Evolutionary conservation across 75 land plant species (phyloP).

Genomic region (Chamaecyparis obtusa): DNA sequence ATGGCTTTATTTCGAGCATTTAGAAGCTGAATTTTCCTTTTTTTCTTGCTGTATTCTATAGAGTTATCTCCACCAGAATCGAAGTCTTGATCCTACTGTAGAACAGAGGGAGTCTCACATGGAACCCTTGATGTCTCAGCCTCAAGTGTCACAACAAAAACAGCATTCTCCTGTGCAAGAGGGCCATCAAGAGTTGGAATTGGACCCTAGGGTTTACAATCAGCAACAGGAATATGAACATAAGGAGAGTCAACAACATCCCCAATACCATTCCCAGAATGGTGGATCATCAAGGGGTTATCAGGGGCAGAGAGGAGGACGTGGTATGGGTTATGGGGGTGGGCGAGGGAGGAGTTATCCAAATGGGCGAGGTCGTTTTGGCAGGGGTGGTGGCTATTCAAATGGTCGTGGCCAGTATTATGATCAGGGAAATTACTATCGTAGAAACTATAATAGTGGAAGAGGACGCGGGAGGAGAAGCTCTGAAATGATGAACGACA

Average conservation of each 20-base stretch:
- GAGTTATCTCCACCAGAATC: neutral
- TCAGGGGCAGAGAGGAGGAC: slow-evolving; percentile 14
- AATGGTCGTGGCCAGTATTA: slow-evolving; percentile 9
- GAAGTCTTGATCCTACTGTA: neutral
- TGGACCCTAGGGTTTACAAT: neutral
- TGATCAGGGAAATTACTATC: slow-evolving; percentile 13
- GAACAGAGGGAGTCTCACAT: slow-evolving; percentile 1
- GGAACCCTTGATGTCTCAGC: neutral
- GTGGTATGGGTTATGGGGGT: slow-evolving; percentile 5
- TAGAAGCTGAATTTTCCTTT: neutral
- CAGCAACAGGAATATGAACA: neutral
- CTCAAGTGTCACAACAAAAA: slow-evolving; percentile 4
- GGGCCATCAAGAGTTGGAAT: slow-evolving; percentile 7
- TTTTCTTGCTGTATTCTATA: neutral
- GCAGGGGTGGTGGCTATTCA: slow-evolving; percentile 9
- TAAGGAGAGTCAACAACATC: neutral
- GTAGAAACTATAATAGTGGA: slow-evolving; percentile 9
- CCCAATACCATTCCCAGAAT: slow-evolving; percentile 8
- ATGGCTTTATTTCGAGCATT: neutral
- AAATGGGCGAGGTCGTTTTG: slow-evolving; percentile 8
- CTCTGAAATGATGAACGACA: slow-evolving; percentile 8
- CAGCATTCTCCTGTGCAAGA: neutral
- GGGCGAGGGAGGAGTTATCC: slow-evolving; percentile 10
- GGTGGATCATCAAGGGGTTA: slow-evolving; percentile 12
- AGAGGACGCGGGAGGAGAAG: slow-evolving; percentile 8